Percentiles rank a stretch among this genome's conserved stretches.
Conservation (phyloP, 106 monocot species). For the Posidonia australis region DNA sequence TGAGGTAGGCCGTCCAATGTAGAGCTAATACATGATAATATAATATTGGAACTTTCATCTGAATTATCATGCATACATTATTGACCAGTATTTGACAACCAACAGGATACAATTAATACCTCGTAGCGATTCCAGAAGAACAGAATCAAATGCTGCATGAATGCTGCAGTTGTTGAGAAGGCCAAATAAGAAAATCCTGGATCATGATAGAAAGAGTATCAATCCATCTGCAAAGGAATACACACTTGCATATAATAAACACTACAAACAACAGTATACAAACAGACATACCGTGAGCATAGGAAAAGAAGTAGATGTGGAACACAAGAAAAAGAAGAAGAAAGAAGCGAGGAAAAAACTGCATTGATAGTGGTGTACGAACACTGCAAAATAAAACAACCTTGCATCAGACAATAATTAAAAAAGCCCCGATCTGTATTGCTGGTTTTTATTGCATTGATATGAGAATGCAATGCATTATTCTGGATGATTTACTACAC, state of each 20-base stretch:
- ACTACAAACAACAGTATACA: neutral
- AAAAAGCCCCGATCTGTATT: neutral
- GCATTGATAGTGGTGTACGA: constrained; percentile 94
- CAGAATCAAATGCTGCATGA: constrained; percentile 98
- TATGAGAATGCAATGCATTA: no score
- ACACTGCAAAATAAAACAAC: constrained; percentile 58
- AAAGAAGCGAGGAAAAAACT: constrained; percentile 99
- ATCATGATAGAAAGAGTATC: neutral
- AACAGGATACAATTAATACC: constrained; percentile 31
- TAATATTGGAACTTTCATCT: no score
- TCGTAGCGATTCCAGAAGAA: constrained; percentile 99
- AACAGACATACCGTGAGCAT: constrained; percentile 65
- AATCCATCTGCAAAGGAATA: neutral
- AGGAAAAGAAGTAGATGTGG: constrained; percentile 97
- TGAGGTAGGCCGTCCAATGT: no score
- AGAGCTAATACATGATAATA: no score
- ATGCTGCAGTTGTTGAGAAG: constrained; percentile 88
- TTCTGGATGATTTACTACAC: no score
- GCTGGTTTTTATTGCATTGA: no score
- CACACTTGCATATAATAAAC: neutral
- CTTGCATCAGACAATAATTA: neutral
- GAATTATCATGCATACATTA: neutral
- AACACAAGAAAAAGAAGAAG: constrained; percentile 90
- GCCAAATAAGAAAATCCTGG: constrained; percentile 95
- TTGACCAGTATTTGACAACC: constrained; percentile 1